A percentile compares a stretch with the other conserved stretches of the same genome.
Conservation (phyloP, 352 stramenopile species). For the Pythium utonaiense region DNA sequence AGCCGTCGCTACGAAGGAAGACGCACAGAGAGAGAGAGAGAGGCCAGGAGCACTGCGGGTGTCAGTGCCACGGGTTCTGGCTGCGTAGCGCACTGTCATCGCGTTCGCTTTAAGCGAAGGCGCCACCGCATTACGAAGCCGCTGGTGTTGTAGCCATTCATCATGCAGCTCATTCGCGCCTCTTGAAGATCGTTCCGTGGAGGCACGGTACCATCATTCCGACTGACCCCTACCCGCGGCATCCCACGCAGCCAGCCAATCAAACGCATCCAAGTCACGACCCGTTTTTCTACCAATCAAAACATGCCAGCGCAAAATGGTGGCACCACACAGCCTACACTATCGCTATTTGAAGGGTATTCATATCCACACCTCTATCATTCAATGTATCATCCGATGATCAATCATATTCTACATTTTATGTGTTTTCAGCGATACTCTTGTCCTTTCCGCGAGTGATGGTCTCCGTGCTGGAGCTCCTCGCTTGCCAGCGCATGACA, state of each 20-base stretch:
- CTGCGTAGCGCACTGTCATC: too few species aligned
- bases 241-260: conserved; percentile 18
- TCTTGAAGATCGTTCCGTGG: too few species aligned
- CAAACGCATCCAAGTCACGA: conserved; percentile 22
- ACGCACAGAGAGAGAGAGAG: too few species aligned
- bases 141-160: too few species aligned
- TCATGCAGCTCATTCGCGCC: too few species aligned
- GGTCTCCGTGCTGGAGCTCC: background rate
- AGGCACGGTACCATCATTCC: conserved; percentile 19
- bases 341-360: conserved; percentile 4
- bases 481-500: conserved; percentile 1
- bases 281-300: conserved; percentile 42
- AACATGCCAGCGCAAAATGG: conserved; percentile 45
- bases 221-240: conserved; percentile 5
- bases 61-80: too few species aligned
- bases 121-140: too few species aligned
- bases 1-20: too few species aligned
- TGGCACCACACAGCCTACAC: background rate
- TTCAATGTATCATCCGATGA: background rate
- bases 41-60: too few species aligned
- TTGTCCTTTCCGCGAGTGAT: background rate
- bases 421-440: conserved; percentile 5
- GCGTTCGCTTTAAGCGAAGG: too few species aligned
- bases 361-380: conserved; percentile 3
- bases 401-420: background rate